phyloP scores from a whole-genome alignment of 2,329 filamentous ascomycete genomes.

The Pseudogymnoascus sp. region DNA sequence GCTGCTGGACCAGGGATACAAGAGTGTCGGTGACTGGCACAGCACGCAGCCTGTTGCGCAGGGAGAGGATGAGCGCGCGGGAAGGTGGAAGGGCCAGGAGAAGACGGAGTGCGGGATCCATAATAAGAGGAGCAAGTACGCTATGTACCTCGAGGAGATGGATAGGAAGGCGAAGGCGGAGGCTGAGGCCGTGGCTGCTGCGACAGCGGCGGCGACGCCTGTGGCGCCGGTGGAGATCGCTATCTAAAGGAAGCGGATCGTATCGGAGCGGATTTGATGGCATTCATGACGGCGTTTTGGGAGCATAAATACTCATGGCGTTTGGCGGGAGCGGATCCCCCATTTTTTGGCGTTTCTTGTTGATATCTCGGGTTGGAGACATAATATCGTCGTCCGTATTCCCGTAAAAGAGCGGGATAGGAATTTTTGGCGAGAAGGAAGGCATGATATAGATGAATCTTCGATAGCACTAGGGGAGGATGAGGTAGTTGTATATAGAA shows the following conservation, averaged over 20 bases:
- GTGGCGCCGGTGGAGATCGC: background rate
- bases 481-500: background rate
- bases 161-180: slow-evolving; percentile 28
- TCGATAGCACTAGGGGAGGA: background rate
- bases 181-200: background rate
- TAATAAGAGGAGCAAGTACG: slow-evolving; percentile 92
- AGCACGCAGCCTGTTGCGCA: slow-evolving; percentile 84
- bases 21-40: slow-evolving; percentile 97
- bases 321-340: background rate
- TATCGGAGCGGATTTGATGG: background rate
- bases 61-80: slow-evolving; percentile 90
- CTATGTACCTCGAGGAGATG: slow-evolving; percentile 50
- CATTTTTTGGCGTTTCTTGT: background rate
- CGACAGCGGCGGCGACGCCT: background rate
- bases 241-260: background rate
- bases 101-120: slow-evolving; percentile 99
- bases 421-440: background rate
- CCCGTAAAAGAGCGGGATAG: background rate
- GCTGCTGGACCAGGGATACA: slow-evolving; percentile 89
- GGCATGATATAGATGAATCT: background rate
- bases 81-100: slow-evolving; percentile 88
- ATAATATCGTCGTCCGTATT: background rate
- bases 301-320: background rate
- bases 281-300: background rate
- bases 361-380: background rate